These are phyloP conservation scores for Chalciporus sp. DNA, from an alignment of 1,284 basidiomycete species.

Conservation along the genomic window DNA sequence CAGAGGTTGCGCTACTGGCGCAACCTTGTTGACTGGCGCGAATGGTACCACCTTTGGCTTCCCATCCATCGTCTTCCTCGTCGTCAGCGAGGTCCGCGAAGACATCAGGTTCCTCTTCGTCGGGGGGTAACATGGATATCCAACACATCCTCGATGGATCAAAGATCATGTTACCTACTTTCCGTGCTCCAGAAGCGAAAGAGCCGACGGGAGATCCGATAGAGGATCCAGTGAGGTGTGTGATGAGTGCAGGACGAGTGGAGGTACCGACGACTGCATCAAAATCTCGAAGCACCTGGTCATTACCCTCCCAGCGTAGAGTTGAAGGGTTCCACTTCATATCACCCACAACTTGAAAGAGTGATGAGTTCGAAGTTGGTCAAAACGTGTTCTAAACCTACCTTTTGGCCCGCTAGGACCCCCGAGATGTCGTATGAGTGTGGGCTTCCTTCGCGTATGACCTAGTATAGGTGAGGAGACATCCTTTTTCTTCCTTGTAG, in stretches of 20 bases:
- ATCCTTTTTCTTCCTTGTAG: slow-evolving; percentile 59
- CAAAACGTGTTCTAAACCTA: slow-evolving; percentile 39
- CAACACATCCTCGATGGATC: slow-evolving; percentile 94
- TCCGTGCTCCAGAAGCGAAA: slow-evolving; percentile 75
- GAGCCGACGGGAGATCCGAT: slow-evolving; percentile 78
- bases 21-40: slow-evolving; percentile 57
- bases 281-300: slow-evolving; percentile 86
- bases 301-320: slow-evolving; percentile 96
- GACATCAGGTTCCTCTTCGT: slow-evolving; percentile 92
- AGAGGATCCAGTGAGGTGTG: slow-evolving; percentile 82
- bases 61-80: slow-evolving; percentile 74
- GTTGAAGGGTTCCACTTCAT: slow-evolving; percentile 96
- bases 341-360: slow-evolving; percentile 75
- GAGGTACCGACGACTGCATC: slow-evolving; percentile 82
- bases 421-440: slow-evolving; percentile 85
- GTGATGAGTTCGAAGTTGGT: slow-evolving; percentile 19
- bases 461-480: slow-evolving; percentile 42
- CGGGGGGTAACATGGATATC: slow-evolving; percentile 81
- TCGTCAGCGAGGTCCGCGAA: slow-evolving; percentile 90
- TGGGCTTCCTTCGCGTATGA: slow-evolving; percentile 70
- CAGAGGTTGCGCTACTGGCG: slow-evolving; percentile 33
- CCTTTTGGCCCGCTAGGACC: slow-evolving; percentile 75
- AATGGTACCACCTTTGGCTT: slow-evolving; percentile 74
- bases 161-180: slow-evolving; percentile 97
- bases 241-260: slow-evolving; percentile 92